These are phyloP conservation scores for Boletus rubropictus DNA, from an alignment of 768 basidiomycete genomes.

Conservation along the genomic window DNA sequence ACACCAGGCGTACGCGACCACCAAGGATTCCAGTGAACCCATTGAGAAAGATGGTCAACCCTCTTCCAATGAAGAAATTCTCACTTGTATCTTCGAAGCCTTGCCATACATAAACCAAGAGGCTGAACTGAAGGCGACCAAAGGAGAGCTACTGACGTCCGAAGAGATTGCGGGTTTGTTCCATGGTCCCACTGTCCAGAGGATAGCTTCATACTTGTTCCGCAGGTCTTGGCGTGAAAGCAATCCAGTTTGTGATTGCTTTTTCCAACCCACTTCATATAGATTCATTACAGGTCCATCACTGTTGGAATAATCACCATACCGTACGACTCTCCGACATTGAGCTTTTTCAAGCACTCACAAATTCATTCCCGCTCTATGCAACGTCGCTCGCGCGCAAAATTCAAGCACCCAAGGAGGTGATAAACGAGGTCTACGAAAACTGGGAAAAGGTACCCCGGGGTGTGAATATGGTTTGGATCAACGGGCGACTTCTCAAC, in stretches of 20 bases:
- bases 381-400: constrained; percentile 68
- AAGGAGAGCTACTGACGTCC: constrained; percentile 41
- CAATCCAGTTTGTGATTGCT: constrained; percentile 66
- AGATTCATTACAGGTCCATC: constrained; percentile 17
- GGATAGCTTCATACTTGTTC: background rate
- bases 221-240: constrained; percentile 62
- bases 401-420: constrained; percentile 44
- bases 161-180: constrained; percentile 53
- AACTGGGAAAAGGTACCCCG: constrained; percentile 51
- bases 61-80: constrained; percentile 16
- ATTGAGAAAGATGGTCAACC: constrained; percentile 6
- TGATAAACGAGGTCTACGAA: constrained; percentile 50
- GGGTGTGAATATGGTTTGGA: constrained; percentile 61
- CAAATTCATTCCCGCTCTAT: constrained; percentile 89
- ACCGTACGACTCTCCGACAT: constrained; percentile 12
- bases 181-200: background rate
- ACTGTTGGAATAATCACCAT: constrained; percentile 17
- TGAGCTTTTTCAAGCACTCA: constrained; percentile 50
- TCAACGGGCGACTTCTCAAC: constrained; percentile 67
- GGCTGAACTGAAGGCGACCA: constrained; percentile 31
- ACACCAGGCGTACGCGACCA: constrained; percentile 4
- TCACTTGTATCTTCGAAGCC: constrained; percentile 28
- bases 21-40: background rate
- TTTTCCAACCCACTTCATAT: constrained; percentile 48
- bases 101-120: constrained; percentile 26